phyloP scores from a whole-genome alignment of 208 protist genomes.

The Trypanosoma scelopori region DNA sequence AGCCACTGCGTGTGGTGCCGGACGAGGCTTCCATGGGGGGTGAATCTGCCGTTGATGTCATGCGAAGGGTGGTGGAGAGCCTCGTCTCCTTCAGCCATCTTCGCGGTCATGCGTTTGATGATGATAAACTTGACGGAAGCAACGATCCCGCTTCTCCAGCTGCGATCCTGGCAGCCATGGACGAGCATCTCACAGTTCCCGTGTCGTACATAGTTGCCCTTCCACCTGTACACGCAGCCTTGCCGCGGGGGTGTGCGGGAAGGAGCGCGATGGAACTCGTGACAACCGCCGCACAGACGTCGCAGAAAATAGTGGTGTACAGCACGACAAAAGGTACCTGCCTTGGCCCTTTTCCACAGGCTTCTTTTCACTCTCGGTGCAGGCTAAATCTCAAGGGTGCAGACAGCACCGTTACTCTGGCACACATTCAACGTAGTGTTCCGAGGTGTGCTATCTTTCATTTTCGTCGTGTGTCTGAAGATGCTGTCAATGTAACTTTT shows the following conservation, averaged over 20 bases:
- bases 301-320: slow-evolving; percentile 1
- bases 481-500: slow-evolving; percentile 12
- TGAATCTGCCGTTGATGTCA: not conserved
- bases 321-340: not conserved
- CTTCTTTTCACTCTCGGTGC: slow-evolving; percentile 5
- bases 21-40: not conserved
- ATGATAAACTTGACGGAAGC: not conserved
- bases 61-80: not conserved
- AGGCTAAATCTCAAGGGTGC: slow-evolving; percentile 7
- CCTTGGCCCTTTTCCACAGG: slow-evolving; percentile 6
- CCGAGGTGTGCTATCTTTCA: slow-evolving; percentile 1
- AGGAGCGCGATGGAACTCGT: not conserved
- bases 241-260: not conserved
- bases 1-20: not conserved
- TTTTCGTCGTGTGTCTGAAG: not conserved
- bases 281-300: not conserved
- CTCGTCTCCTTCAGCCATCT: slow-evolving; percentile 1
- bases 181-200: slow-evolving; percentile 7
- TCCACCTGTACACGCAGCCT: not conserved
- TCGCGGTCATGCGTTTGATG: slow-evolving; percentile 1
- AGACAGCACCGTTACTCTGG: not conserved
- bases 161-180: slow-evolving; percentile 9
- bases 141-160: slow-evolving; percentile 9
- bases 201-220: slow-evolving; percentile 9
- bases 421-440: not conserved